A percentile compares a stretch with the other conserved stretches of the same genome.
These are phyloP conservation scores for Skeletonema tropicum DNA, from an alignment of 108 stramenopile species.

Conservation along the genomic window DNA sequence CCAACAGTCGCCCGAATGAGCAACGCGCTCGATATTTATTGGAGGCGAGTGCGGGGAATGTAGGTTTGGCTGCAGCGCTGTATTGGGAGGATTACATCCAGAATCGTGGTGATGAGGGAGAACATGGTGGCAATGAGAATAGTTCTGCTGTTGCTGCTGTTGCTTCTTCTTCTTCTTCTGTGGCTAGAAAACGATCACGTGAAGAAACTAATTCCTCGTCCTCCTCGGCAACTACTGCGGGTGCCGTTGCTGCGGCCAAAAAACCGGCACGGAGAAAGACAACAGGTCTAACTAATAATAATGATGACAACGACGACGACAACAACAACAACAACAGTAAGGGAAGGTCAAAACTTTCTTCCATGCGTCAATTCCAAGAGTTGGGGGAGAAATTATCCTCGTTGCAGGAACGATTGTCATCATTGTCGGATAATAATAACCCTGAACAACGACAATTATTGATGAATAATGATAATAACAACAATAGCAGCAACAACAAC, in stretches of 20 bases:
- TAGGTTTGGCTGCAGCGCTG: slow-evolving; percentile 66
- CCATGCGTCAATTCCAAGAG: slow-evolving; percentile 29
- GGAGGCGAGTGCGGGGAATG: slow-evolving; percentile 71
- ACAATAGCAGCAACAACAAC: background rate
- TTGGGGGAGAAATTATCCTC: slow-evolving; percentile 22
- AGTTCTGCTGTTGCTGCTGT: background rate
- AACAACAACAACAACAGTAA: slow-evolving; percentile 1
- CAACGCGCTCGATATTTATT: slow-evolving; percentile 53
- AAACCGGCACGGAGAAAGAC: background rate
- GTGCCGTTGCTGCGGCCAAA: background rate
- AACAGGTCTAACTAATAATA: background rate
- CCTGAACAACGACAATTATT: background rate
- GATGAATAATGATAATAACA: slow-evolving; percentile 5
- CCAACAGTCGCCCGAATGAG: slow-evolving; percentile 26
- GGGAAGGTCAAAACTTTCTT: background rate
- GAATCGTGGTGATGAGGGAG: background rate
- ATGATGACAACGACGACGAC: background rate
- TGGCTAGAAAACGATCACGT: background rate
- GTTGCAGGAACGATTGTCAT: slow-evolving; percentile 5
- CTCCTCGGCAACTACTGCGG: background rate
- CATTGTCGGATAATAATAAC: background rate
- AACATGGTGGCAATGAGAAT: slow-evolving; percentile 9
- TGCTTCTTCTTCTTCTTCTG: background rate
- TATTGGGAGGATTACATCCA: slow-evolving; percentile 81
- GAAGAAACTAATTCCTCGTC: background rate